Evolutionary conservation across 108 stramenopile genomes (phyloP).

Genomic region (Epipyxis sp.): DNA sequence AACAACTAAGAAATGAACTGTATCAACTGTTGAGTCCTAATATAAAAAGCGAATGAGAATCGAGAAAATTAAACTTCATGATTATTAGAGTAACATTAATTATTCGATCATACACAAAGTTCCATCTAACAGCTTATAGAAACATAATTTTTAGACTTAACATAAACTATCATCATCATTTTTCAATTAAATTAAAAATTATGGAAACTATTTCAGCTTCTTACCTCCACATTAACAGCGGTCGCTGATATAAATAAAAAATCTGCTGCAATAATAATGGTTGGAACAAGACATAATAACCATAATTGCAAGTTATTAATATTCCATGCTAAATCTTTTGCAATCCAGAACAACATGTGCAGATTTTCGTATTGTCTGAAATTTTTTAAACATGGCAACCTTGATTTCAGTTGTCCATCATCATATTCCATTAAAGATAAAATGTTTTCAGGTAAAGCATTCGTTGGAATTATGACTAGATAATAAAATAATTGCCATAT

Average conservation of each 20-base stretch:
- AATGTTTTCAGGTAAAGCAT: not conserved
- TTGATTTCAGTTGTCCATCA: not conserved
- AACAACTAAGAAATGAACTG: not conserved
- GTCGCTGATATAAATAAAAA: too few species aligned
- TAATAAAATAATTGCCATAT: not conserved
- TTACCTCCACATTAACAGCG: too few species aligned
- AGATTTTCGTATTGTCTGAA: slow-evolving; percentile 10
- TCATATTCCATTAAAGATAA: slow-evolving; percentile 4
- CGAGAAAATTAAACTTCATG: too few species aligned
- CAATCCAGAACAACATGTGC: slow-evolving; percentile 21
- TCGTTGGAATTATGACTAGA: not conserved
- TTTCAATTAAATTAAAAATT: too few species aligned
- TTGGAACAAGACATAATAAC: not conserved
- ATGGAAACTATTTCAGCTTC: too few species aligned
- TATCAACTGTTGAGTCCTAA: not conserved
- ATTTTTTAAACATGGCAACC: not conserved
- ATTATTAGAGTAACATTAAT: too few species aligned
- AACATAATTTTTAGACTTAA: too few species aligned
- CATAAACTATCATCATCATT: too few species aligned
- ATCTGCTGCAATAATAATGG: not conserved
- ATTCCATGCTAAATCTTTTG: slow-evolving; percentile 8
- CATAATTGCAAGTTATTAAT: not conserved
- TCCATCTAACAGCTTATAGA: too few species aligned
- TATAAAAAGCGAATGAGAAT: not conserved
- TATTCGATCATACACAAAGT: too few species aligned